Percentiles rank a stretch among this genome's conserved stretches.
Evolutionary conservation across 306 rosid genomes (phyloP).

Genomic region (Malus orientalis): DNA sequence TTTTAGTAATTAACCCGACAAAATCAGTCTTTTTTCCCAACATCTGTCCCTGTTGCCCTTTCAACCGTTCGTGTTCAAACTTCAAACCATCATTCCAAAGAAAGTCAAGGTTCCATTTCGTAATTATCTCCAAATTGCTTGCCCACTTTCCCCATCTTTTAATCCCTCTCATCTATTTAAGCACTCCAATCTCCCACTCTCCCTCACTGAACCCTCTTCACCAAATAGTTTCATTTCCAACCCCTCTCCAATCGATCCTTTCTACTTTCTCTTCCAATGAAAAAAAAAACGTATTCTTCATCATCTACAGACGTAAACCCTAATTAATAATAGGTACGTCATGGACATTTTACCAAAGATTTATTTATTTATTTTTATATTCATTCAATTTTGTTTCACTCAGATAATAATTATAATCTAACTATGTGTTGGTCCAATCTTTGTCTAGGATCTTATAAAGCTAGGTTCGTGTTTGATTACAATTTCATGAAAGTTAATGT

Average conservation of each 20-base stretch:
- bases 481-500: neutral
- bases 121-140: slow-evolving; percentile 32
- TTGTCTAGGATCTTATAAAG: neutral
- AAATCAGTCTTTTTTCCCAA: slow-evolving; percentile 68
- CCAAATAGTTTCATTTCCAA: neutral
- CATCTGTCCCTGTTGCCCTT: slow-evolving; percentile 65
- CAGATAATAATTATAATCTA: neutral
- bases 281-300: neutral
- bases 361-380: neutral
- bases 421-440: neutral
- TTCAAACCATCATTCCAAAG: slow-evolving; percentile 45
- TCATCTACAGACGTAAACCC: neutral
- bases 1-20: slow-evolving; percentile 65
- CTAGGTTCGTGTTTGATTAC: neutral
- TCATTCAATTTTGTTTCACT: neutral
- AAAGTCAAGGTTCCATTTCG: slow-evolving; percentile 57
- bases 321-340: slow-evolving; percentile 22
- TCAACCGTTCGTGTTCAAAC: slow-evolving; percentile 58
- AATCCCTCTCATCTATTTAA: slow-evolving; percentile 45
- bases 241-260: neutral
- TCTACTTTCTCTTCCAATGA: slow-evolving; percentile 10
- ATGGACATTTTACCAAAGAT: slow-evolving; percentile 16
- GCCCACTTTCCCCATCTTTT: slow-evolving; percentile 19
- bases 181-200: slow-evolving; percentile 29
- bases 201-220: neutral